Percentiles rank a stretch among this genome's conserved stretches.
Conservation (phyloP, 1,139 yeast genomes). For the Meyerozyma sp. region DNA sequence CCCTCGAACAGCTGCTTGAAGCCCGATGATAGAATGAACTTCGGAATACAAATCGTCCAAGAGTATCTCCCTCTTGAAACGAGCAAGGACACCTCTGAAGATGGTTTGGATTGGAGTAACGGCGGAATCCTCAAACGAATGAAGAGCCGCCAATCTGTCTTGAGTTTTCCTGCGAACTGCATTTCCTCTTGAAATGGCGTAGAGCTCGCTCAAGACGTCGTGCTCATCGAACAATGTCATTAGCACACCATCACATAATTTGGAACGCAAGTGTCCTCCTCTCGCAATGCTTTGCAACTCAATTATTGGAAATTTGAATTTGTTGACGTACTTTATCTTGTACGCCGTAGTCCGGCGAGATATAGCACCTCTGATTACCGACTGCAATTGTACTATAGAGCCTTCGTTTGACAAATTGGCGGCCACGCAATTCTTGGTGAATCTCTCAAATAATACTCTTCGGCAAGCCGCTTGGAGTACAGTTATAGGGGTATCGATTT, state of each 20-base stretch:
- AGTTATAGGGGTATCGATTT: conserved; percentile 20
- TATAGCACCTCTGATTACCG: conserved; percentile 27
- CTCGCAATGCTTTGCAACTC: conserved; percentile 51
- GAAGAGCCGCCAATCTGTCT: conserved; percentile 17
- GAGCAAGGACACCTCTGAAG: conserved; percentile 42
- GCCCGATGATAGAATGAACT: conserved; percentile 27
- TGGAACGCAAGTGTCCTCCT: conserved; percentile 46
- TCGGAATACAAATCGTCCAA: conserved; percentile 51
- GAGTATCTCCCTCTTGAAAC: conserved; percentile 46
- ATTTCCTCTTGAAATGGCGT: conserved; percentile 44
- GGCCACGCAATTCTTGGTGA: conserved; percentile 8
- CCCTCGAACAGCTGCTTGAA: conserved; percentile 54
- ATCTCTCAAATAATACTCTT: conserved; percentile 18
- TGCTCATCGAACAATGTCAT: conserved; percentile 40
- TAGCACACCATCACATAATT: conserved; percentile 39
- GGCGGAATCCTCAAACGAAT: conserved; percentile 17
- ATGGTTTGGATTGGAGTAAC: conserved; percentile 25
- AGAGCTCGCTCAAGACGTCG: conserved; percentile 28
- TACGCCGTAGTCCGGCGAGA: conserved; percentile 17
- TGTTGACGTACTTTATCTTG: conserved; percentile 14
- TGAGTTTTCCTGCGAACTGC: conserved; percentile 25
- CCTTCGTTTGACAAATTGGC: conserved; percentile 12
- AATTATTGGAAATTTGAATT: conserved; percentile 9
- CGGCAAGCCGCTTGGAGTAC: conserved; percentile 33
- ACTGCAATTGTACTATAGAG: conserved; percentile 24